Conservation (phyloP, 257 asterid genomes). For the Salvia rosmarinus region DNA sequence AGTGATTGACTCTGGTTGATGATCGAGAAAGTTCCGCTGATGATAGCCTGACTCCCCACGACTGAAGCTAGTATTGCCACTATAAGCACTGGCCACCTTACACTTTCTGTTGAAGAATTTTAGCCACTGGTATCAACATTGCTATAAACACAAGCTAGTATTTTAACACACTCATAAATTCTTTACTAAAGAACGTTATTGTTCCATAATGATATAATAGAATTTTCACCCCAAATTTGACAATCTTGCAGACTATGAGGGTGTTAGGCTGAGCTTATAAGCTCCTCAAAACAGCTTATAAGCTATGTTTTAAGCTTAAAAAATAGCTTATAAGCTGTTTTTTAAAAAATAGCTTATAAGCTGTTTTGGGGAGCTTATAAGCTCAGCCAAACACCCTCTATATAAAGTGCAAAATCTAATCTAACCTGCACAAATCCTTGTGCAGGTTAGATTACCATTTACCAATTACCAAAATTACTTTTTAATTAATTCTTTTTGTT, state of each 20-base stretch:
- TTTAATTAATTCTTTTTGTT: neutral
- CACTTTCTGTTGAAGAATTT: constrained; percentile 52
- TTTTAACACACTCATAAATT: neutral
- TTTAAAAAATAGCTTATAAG: too few relatives aligned
- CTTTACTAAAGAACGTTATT: neutral
- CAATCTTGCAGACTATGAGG: neutral
- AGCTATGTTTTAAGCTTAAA: too few relatives aligned
- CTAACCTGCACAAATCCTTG: neutral
- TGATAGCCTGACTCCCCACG: constrained; percentile 96
- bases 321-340: too few relatives aligned
- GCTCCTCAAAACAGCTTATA: too few relatives aligned
- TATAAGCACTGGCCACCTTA: constrained; percentile 87
- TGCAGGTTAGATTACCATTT: too few relatives aligned
- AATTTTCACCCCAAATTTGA: neutral
- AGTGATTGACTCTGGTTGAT: constrained; percentile 95
- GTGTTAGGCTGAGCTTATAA: too few relatives aligned
- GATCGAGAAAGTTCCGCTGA: constrained; percentile 96
- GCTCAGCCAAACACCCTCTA: too few relatives aligned
- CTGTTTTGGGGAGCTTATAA: too few relatives aligned
- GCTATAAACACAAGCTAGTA: neutral
- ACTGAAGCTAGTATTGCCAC: constrained; percentile 95
- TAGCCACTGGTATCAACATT: constrained; percentile 1
- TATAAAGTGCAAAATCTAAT: neutral
- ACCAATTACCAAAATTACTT: neutral
- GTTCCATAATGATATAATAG: neutral